Conservation (phyloP, 2,329 filamentous ascomycete genomes). For the Alternaria arbusti region DNA sequence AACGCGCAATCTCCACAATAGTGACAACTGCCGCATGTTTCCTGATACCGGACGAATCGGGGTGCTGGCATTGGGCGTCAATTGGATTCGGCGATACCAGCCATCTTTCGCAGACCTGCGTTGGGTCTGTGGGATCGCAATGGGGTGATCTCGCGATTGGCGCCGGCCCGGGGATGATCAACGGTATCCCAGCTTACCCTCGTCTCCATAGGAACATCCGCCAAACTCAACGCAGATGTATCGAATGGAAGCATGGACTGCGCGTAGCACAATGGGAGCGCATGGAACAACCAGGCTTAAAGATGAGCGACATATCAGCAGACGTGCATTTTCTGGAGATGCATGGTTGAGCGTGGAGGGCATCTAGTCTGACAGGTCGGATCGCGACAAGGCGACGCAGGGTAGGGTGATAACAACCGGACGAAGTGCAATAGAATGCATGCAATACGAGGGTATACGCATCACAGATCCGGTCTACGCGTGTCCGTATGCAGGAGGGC, state of each 20-base stretch:
- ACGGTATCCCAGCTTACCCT: slow-evolving; percentile 17
- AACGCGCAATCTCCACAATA: slow-evolving; percentile 4
- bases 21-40: not conserved
- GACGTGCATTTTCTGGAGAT: not conserved
- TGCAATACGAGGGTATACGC: slow-evolving; percentile 8
- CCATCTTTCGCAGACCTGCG: slow-evolving; percentile 1
- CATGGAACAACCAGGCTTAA: not conserved
- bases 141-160: slow-evolving; percentile 14
- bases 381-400: not conserved
- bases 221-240: not conserved
- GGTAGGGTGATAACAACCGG: not conserved
- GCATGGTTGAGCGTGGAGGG: not conserved
- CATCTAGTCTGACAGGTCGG: not conserved
- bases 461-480: not conserved
- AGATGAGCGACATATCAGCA: not conserved
- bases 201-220: slow-evolving; percentile 13
- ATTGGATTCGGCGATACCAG: slow-evolving; percentile 3
- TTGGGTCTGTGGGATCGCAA: not conserved
- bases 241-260: not conserved
- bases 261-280: not conserved
- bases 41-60: not conserved
- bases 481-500: not conserved
- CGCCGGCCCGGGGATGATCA: slow-evolving; percentile 16
- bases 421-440: not conserved
- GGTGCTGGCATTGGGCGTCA: not conserved